A percentile compares a stretch with the other conserved stretches of the same genome.
phyloP scores from a whole-genome alignment of 2,329 filamentous ascomycete genomes.

The Dactylonectria macrodidyma region DNA sequence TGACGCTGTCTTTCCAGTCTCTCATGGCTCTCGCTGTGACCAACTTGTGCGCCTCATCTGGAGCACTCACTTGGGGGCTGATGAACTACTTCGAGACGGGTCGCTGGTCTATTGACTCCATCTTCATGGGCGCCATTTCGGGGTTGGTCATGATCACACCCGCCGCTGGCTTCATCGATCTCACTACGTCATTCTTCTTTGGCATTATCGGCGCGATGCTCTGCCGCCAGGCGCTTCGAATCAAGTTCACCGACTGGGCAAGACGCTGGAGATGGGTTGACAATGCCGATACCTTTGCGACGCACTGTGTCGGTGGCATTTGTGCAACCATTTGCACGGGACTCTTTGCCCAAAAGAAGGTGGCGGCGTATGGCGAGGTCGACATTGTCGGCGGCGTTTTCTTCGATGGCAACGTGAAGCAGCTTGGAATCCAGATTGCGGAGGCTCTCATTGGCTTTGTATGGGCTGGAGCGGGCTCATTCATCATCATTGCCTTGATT shows the following conservation, averaged over 20 bases:
- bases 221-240: constrained; percentile 58
- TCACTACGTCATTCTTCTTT: constrained; percentile 64
- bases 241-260: constrained; percentile 35
- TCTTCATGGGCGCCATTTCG: constrained; percentile 67
- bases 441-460: constrained; percentile 31
- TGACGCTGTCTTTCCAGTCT: constrained; percentile 35
- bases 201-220: constrained; percentile 62
- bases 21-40: constrained; percentile 38
- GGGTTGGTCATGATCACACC: constrained; percentile 68
- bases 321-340: constrained; percentile 34
- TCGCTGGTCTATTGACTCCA: constrained; percentile 63
- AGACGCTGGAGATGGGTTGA: constrained; percentile 34
- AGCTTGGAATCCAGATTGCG: constrained; percentile 31
- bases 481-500: constrained; percentile 36
- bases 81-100: constrained; percentile 35
- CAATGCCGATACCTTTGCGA: constrained; percentile 38
- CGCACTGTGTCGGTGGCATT: constrained; percentile 36
- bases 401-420: constrained; percentile 36
- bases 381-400: constrained; percentile 35
- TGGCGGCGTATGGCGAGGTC: constrained; percentile 34
- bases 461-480: constrained; percentile 31
- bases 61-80: constrained; percentile 32
- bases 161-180: constrained; percentile 61
- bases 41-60: constrained; percentile 33
- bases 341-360: constrained; percentile 35